Evolutionary conservation across 495 filamentous ascomycete species (phyloP), one percentile per base, ranked within the genome.

Genomic region (Friedmanniomyces endolithicus): DNA sequence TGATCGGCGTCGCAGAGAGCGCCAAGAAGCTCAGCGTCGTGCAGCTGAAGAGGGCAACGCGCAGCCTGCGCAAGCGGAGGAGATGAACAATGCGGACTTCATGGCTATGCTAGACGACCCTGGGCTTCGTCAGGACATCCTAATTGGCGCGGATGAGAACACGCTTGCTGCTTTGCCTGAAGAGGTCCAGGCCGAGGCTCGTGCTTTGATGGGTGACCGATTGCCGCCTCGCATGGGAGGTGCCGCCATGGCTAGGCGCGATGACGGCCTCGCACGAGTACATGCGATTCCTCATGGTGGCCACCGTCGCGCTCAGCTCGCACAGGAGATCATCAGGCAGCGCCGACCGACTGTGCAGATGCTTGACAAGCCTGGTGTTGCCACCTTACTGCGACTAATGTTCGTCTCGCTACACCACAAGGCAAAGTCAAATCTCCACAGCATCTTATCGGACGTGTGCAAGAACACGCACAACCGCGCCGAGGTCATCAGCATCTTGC

Each of bases 71-170:
- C 44, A 47, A 33, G 41, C 64, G 2, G 81, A 84, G 64, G 94
- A 97, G 24, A 94, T 99, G 82, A 90, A 96, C 68, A 74, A 88
- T 37, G 88, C 87, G 25, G 94, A 85, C 64, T 95, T 99, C 71
- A 71, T 99, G 46, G 85, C 92, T 49, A 90, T 90, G 14, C 79
- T 99, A 27, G 86, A 94, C 35, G 86, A 94, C 35, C 88, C 90
- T 27, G 79, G 74, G 12, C 77, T 99, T 43, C 81, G 92, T 52
- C 82, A 90, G 63, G 81, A 87, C 49, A 84, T 97, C 37, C 74
- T 99, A 23, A 79, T 90, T 64, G 92, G 96, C 48, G 86, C 94
- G 66, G 87, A 94, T 53, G 87, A 95, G 44, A 88, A 94, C 53
- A 77, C 89, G 19, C 76, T 97, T 49, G 83, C 83, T 25, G 82